Conservation (phyloP, 495 filamentous ascomycete species). For the Penicillium desertorum region DNA sequence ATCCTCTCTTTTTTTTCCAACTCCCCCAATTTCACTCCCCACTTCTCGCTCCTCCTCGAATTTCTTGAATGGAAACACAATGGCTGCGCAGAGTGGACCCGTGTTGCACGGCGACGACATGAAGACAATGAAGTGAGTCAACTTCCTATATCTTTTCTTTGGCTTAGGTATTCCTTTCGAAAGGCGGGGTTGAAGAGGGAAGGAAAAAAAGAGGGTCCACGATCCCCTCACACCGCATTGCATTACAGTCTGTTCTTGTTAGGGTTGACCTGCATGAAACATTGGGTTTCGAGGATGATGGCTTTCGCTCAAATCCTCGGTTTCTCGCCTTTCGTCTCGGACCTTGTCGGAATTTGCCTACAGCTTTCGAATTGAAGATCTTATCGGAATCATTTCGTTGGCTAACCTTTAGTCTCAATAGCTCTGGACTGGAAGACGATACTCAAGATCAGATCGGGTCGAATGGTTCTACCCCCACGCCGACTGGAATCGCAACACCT, state of each 20-base stretch:
- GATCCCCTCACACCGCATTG: constrained; percentile 28
- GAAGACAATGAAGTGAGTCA: constrained; percentile 47
- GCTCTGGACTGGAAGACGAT: constrained; percentile 60
- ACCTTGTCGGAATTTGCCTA: constrained; percentile 17
- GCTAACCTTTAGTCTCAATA: constrained; percentile 33
- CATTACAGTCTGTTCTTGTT: constrained; percentile 14
- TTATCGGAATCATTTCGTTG: not conserved
- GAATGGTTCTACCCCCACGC: constrained; percentile 71
- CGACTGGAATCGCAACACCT: constrained; percentile 72
- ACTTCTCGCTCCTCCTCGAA: constrained; percentile 10
- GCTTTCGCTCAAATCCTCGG: not conserved
- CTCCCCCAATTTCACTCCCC: constrained; percentile 9
- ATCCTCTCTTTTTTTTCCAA: constrained; percentile 24
- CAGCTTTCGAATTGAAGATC: constrained; percentile 5
- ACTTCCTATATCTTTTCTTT: not conserved
- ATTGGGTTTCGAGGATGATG: not conserved
- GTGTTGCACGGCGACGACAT: constrained; percentile 55
- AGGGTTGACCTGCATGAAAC: constrained; percentile 12
- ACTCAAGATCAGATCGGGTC: constrained; percentile 74
- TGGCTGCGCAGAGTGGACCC: constrained; percentile 50
- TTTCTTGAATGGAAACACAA: constrained; percentile 47
- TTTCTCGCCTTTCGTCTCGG: constrained; percentile 4
- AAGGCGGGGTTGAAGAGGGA: constrained; percentile 7
- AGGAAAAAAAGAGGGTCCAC: constrained; percentile 15
- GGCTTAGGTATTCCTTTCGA: not conserved